Conservation (phyloP, 2,329 filamentous ascomycete species). For the Oidium heveae region DNA sequence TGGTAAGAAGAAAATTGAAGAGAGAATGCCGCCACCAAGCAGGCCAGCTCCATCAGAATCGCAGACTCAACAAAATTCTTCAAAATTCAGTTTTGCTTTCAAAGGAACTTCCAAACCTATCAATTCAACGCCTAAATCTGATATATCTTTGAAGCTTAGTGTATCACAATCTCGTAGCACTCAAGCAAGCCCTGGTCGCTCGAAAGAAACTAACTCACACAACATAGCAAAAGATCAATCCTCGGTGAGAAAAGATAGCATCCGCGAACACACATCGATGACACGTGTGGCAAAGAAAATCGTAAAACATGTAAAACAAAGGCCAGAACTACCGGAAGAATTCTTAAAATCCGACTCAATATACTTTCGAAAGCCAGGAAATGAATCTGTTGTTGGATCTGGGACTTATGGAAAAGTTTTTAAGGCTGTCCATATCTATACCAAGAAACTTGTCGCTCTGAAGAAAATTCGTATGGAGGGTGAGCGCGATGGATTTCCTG, state of each 20-base stretch:
- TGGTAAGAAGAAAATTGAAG: constrained; percentile 21
- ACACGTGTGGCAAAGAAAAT: constrained; percentile 38
- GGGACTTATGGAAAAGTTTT: constrained; percentile 93
- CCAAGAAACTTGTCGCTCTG: constrained; percentile 55
- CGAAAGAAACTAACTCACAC: constrained; percentile 16
- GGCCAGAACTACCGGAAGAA: constrained; percentile 45
- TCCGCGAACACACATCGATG: constrained; percentile 15
- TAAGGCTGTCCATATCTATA: constrained; percentile 84
- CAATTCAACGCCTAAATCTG: constrained; percentile 30
- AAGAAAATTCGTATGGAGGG: constrained; percentile 90
- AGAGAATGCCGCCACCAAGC: constrained; percentile 28
- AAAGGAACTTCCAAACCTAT: constrained; percentile 43
- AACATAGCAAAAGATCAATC: constrained; percentile 27
- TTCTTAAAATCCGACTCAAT: constrained; percentile 64
- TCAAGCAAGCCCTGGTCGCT: constrained; percentile 17
- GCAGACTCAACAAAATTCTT: constrained; percentile 17
- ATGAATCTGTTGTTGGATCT: constrained; percentile 85
- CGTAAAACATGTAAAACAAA: constrained; percentile 43
- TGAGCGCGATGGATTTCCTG: constrained; percentile 71
- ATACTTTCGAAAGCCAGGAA: constrained; percentile 87
- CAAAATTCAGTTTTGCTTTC: constrained; percentile 83
- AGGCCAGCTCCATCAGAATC: constrained; percentile 22
- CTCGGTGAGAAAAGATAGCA: constrained; percentile 18
- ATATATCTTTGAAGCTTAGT: constrained; percentile 45
- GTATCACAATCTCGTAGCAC: constrained; percentile 16